phyloP scores from a whole-genome alignment of 768 basidiomycete species.

The Psilocybe azurescens region DNA sequence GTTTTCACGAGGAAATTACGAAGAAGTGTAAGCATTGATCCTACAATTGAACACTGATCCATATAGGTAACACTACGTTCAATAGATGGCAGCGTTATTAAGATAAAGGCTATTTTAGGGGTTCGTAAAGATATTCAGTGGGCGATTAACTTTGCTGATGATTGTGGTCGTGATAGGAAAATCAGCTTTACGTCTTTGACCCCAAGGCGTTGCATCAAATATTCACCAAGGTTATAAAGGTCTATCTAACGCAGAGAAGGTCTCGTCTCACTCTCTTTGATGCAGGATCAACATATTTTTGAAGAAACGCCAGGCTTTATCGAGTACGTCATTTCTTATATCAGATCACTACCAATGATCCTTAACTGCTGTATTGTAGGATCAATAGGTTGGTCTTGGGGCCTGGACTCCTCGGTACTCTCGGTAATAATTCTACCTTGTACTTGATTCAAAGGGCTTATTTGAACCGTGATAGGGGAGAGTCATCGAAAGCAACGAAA shows the following conservation, averaged over 20 bases:
- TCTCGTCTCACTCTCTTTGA: background rate
- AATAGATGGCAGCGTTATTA: conserved; percentile 33
- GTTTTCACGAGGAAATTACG: conserved; percentile 35
- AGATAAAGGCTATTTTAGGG: conserved; percentile 36
- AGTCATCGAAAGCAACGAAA: conserved; percentile 47
- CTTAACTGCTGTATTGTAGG: conserved; percentile 7
- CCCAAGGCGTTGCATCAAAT: conserved; percentile 51
- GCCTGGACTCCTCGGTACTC: conserved; percentile 31
- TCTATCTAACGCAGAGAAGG: background rate
- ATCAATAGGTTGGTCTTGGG: conserved; percentile 28
- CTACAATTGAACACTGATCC: background rate
- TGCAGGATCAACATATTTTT: conserved; percentile 36
- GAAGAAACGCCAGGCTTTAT: conserved; percentile 26
- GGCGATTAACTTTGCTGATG: background rate
- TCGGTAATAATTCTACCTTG: conserved; percentile 21
- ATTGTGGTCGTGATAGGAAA: conserved; percentile 23
- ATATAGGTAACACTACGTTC: background rate
- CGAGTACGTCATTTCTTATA: conserved; percentile 15
- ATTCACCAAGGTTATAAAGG: conserved; percentile 36
- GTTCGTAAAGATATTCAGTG: conserved; percentile 20
- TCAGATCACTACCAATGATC: background rate
- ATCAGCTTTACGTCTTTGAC: conserved; percentile 46
- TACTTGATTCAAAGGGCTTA: background rate
- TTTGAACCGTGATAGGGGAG: conserved; percentile 34
- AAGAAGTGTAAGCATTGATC: conserved; percentile 29